A percentile compares a stretch with the other conserved stretches of the same genome.
Conservation (phyloP, 441 rosid genomes). For the Theobroma grandiflorum region DNA sequence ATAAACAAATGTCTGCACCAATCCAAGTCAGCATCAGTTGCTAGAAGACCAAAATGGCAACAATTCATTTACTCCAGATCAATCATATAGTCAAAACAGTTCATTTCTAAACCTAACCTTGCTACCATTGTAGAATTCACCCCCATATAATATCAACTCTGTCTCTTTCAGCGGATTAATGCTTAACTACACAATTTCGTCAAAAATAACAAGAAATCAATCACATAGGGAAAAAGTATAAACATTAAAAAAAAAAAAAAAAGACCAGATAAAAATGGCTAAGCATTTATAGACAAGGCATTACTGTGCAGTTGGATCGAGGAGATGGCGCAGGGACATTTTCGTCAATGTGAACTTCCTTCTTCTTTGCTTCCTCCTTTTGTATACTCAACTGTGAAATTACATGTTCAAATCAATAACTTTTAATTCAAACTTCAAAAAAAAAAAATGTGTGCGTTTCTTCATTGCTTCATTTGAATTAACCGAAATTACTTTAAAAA, state of each 20-base stretch:
- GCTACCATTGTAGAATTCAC: slow-evolving; percentile 93
- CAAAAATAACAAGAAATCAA: neutral
- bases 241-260: neutral
- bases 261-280: neutral
- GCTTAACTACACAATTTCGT: slow-evolving; percentile 53
- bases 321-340: slow-evolving; percentile 90
- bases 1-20: slow-evolving; percentile 84
- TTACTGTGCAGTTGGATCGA: slow-evolving; percentile 89
- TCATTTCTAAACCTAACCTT: slow-evolving; percentile 56
- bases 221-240: neutral
- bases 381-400: slow-evolving; percentile 71
- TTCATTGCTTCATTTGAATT: neutral
- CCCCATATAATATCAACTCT: slow-evolving; percentile 86
- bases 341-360: slow-evolving; percentile 89
- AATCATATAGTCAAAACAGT: neutral
- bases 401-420: neutral
- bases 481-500: neutral
- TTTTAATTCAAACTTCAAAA: neutral
- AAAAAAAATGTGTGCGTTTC: neutral
- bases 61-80: neutral
- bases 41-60: neutral
- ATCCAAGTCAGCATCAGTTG: slow-evolving; percentile 21
- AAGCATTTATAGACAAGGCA: slow-evolving; percentile 19
- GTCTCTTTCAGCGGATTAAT: slow-evolving; percentile 89
- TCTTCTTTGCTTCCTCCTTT: slow-evolving; percentile 95